Evolutionary conservation across 768 basidiomycete species (phyloP), one percentile per base, ranked within the genome.

Genomic region (Pleurotus djamor): DNA sequence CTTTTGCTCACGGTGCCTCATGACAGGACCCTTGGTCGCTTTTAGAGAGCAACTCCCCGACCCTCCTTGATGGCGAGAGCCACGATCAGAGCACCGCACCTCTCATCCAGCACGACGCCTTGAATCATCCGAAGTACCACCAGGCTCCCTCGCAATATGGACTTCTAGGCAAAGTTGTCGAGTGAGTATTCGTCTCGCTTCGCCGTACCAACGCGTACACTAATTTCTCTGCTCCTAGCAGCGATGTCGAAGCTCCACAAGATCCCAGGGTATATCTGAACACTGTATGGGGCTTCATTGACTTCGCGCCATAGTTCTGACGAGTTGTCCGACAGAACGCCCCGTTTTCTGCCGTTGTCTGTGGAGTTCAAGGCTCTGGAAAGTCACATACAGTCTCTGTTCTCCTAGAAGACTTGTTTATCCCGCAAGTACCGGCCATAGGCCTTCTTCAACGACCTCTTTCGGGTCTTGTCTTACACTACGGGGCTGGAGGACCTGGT

Each of bases 341-440:
- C 0, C 89, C 89, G 0, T 87, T 89, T 64, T 90, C 89, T 0
- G 85, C 88, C 0, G 65, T 91, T n/a, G 80, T 91, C 2, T 91
- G 89, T 55, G 89, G 89, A 0, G 88, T 89, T 0, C 89, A 91
- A 73, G 80, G 89, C 0, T 86, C 88, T 0, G 89, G 89, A 7
- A 91, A 91, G 65, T 89, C 87, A 0, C 89, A 91, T 52, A 89
- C 87, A 0, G 82, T 89, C 1, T 84, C 88, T 0, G 81, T 86
- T 0, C 74, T 91, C 4, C 66, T 91, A 0, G 90, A 91, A 66
- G 86, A 77, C 60, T 87, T 90, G 84, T 73, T 91, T 6, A 80
- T 91, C n/a, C 63, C 85, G 0, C 71, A 74, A 12, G 78, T 79
- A 58, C 64, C 76, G 2, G 63, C 76, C 0, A 80, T 84, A 14